Percentiles rank a stretch among this genome's conserved stretches.
Evolutionary conservation across 2,329 filamentous ascomycete genomes (phyloP).

Genomic region (Botryotinia calthae): DNA sequence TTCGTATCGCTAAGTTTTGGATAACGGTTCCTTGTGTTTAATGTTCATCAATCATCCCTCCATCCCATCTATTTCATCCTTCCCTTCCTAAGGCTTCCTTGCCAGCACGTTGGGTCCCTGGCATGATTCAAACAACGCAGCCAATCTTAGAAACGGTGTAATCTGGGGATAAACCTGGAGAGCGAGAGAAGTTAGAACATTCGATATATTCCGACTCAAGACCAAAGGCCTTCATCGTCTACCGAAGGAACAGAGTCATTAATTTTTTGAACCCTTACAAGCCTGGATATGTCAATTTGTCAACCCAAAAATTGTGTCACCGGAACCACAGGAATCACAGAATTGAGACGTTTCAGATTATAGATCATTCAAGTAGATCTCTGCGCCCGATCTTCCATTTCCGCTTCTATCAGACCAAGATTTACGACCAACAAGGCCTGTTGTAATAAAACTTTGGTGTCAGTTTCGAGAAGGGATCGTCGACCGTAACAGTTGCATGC

Average conservation of each 20-base stretch:
- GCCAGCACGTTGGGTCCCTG: not conserved
- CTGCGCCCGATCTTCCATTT: constrained; percentile 11
- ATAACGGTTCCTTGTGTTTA: not conserved
- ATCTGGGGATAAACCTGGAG: constrained; percentile 13
- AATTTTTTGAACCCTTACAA: not conserved
- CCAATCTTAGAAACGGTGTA: not conserved
- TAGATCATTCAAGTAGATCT: constrained; percentile 2
- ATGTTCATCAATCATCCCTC: constrained; percentile 1
- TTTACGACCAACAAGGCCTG: not conserved
- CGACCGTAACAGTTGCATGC: not conserved
- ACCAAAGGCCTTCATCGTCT: not conserved
- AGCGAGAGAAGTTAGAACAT: not conserved
- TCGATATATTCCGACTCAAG: not conserved
- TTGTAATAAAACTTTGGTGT: not conserved
- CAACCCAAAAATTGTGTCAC: not conserved
- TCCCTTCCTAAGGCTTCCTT: not conserved
- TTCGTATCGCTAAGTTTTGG: not conserved
- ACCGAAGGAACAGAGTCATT: not conserved
- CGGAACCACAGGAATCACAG: not conserved
- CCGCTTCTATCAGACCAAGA: not conserved
- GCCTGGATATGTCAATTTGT: not conserved
- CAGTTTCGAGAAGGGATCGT: not conserved
- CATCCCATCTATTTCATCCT: not conserved
- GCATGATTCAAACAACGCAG: not conserved
- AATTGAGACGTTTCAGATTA: constrained; percentile 9